These are phyloP conservation scores for Isatis lusitanica DNA, from an alignment of 441 rosid genomes.

Conservation along the genomic window DNA sequence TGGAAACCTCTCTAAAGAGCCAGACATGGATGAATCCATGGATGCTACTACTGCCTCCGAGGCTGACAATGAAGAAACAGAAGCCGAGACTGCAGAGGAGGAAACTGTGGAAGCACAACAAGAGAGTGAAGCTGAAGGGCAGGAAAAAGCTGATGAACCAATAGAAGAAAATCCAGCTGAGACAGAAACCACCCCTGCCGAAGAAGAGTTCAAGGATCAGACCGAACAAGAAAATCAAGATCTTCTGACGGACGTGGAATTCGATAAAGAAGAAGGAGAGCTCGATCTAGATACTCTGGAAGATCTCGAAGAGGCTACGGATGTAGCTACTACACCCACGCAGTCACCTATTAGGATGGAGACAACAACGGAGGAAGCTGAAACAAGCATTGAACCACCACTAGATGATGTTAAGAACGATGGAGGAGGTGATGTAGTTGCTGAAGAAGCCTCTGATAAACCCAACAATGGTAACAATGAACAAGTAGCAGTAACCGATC, in stretches of 20 bases:
- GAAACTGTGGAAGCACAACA: slow-evolving; percentile 52
- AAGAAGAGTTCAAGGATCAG: slow-evolving; percentile 39
- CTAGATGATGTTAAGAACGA: slow-evolving; percentile 66
- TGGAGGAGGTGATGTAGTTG: slow-evolving; percentile 58
- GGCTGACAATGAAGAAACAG: slow-evolving; percentile 52
- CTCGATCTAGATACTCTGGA: slow-evolving; percentile 56
- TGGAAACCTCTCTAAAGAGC: slow-evolving; percentile 42
- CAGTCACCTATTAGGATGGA: slow-evolving; percentile 65
- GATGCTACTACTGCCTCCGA: slow-evolving; percentile 50
- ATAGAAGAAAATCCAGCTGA: slow-evolving; percentile 52
- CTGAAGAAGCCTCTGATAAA: slow-evolving; percentile 62
- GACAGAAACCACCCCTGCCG: slow-evolving; percentile 40
- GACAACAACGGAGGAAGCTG: slow-evolving; percentile 48
- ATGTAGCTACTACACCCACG: slow-evolving; percentile 49
- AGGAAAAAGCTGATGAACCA: slow-evolving; percentile 48
- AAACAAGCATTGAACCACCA: slow-evolving; percentile 49
- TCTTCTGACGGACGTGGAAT: slow-evolving; percentile 45
- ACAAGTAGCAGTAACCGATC: slow-evolving; percentile 38
- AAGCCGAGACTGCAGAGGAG: slow-evolving; percentile 70
- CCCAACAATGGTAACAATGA: slow-evolving; percentile 49
- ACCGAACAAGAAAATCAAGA: slow-evolving; percentile 54
- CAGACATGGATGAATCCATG: slow-evolving; percentile 49
- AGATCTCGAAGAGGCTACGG: slow-evolving; percentile 60
- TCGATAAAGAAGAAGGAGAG: slow-evolving; percentile 96
- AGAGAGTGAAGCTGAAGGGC: slow-evolving; percentile 47